phyloP scores from a whole-genome alignment of 495 filamentous ascomycete genomes.

The Xylaria nigripes region DNA sequence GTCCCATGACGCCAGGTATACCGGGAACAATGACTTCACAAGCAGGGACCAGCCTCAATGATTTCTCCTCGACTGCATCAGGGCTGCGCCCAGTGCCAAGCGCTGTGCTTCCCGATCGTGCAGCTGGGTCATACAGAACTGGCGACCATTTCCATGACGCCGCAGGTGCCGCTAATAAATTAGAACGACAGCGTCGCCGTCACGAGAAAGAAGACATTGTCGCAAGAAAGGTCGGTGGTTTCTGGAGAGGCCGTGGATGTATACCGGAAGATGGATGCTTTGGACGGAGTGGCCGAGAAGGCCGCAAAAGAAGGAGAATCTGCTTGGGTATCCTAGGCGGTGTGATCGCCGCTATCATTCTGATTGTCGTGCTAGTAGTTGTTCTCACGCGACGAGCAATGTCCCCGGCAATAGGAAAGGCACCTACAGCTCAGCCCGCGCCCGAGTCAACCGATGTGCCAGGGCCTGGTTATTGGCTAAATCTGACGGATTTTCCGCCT shows the following conservation, averaged over 20 bases:
- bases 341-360: slow-evolving; percentile 50
- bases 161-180: slow-evolving; percentile 26
- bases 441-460: background rate
- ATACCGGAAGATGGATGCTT: slow-evolving; percentile 53
- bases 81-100: slow-evolving; percentile 8
- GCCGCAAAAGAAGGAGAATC: slow-evolving; percentile 53
- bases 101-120: slow-evolving; percentile 27
- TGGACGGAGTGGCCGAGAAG: slow-evolving; percentile 54
- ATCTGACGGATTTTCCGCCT: slow-evolving; percentile 76
- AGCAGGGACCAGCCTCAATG: slow-evolving; percentile 32
- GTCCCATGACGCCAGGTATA: slow-evolving; percentile 33
- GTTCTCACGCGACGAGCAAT: slow-evolving; percentile 39
- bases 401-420: slow-evolving; percentile 19
- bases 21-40: slow-evolving; percentile 41
- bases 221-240: slow-evolving; percentile 45
- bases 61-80: slow-evolving; percentile 34
- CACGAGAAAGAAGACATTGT: slow-evolving; percentile 56
- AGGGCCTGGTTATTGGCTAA: slow-evolving; percentile 52
- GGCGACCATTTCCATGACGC: slow-evolving; percentile 30
- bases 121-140: slow-evolving; percentile 29
- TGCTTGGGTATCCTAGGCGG: slow-evolving; percentile 46
- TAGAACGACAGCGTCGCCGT: slow-evolving; percentile 44
- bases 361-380: slow-evolving; percentile 53
- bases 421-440: slow-evolving; percentile 22
- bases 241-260: slow-evolving; percentile 54